phyloP scores from a whole-genome alignment of 1,284 basidiomycete genomes.

The Trametes pubescens region DNA sequence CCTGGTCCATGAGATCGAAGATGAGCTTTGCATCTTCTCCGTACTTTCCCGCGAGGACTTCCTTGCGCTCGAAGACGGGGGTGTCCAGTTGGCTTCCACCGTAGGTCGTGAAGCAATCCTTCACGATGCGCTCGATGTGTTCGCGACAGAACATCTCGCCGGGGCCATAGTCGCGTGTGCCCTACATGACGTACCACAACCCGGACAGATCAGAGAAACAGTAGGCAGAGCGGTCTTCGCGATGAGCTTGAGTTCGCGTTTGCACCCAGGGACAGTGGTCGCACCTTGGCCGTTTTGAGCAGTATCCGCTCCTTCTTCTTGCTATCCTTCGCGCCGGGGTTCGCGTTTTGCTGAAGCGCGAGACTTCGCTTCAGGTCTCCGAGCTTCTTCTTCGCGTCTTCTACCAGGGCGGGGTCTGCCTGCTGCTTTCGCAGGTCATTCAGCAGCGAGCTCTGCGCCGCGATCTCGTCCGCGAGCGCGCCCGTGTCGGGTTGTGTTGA shows the following conservation, averaged over 20 bases:
- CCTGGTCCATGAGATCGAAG: constrained; percentile 98
- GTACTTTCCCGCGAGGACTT: constrained; percentile 95
- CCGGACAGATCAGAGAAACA: neutral
- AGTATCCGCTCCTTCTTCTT: constrained; percentile 50
- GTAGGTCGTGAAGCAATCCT: constrained; percentile 88
- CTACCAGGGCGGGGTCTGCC: constrained; percentile 57
- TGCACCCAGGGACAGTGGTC: constrained; percentile 31
- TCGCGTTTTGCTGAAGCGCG: constrained; percentile 53
- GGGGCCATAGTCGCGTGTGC: constrained; percentile 96
- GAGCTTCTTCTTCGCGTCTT: constrained; percentile 72
- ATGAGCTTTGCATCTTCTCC: constrained; percentile 98
- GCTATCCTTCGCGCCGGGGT: constrained; percentile 59
- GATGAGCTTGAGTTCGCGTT: constrained; percentile 37
- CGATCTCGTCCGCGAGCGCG: constrained; percentile 51
- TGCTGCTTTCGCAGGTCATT: constrained; percentile 67
- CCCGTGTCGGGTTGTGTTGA: constrained; percentile 14
- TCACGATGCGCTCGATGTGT: constrained; percentile 90
- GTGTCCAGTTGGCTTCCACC: constrained; percentile 96
- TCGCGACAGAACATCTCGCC: constrained; percentile 94
- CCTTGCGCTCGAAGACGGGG: constrained; percentile 97
- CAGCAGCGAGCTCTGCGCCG: constrained; percentile 59
- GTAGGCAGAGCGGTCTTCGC: constrained; percentile 20
- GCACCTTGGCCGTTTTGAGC: constrained; percentile 85
- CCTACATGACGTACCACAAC: constrained; percentile 56
- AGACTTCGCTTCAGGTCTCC: constrained; percentile 72